A percentile compares a stretch with the other conserved stretches of the same genome.
These are phyloP conservation scores for Aquilaria sinensis DNA, from an alignment of 345 rosid genomes.

Conservation along the genomic window DNA sequence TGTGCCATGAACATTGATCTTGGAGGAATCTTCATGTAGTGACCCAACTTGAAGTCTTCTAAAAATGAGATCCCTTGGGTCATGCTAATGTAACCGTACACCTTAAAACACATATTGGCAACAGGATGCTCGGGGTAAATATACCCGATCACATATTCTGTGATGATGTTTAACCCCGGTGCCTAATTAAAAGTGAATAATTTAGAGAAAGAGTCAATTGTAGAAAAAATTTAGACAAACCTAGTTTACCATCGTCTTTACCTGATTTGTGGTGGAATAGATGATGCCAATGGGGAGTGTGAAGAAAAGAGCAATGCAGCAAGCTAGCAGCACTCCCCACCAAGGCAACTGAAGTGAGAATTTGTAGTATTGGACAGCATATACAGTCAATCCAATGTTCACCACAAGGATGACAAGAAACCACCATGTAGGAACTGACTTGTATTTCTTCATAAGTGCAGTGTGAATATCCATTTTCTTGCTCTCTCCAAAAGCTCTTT, in stretches of 20 bases:
- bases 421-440: constrained; percentile 74
- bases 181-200: constrained; percentile 1
- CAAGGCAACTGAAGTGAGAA: constrained; percentile 72
- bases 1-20: constrained; percentile 82
- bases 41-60: constrained; percentile 78
- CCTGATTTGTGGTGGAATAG: constrained; percentile 68
- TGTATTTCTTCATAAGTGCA: constrained; percentile 70
- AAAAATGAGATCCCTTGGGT: constrained; percentile 63
- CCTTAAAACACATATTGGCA: constrained; percentile 94
- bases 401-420: constrained; percentile 43
- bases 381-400: constrained; percentile 44
- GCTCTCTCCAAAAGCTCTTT: constrained; percentile 39
- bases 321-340: constrained; percentile 90
- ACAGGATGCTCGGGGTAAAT: constrained; percentile 74
- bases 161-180: constrained; percentile 77
- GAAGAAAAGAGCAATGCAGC: constrained; percentile 65
- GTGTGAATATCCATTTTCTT: constrained; percentile 70
- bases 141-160: constrained; percentile 75
- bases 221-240: neutral
- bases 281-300: constrained; percentile 81
- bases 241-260: constrained; percentile 8
- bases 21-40: constrained; percentile 93
- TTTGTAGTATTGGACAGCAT: constrained; percentile 53
- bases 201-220: neutral
- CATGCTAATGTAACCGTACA: constrained; percentile 86